Evolutionary conservation across 495 filamentous ascomycete species (phyloP).

Genomic region (Xylaria venustula): DNA sequence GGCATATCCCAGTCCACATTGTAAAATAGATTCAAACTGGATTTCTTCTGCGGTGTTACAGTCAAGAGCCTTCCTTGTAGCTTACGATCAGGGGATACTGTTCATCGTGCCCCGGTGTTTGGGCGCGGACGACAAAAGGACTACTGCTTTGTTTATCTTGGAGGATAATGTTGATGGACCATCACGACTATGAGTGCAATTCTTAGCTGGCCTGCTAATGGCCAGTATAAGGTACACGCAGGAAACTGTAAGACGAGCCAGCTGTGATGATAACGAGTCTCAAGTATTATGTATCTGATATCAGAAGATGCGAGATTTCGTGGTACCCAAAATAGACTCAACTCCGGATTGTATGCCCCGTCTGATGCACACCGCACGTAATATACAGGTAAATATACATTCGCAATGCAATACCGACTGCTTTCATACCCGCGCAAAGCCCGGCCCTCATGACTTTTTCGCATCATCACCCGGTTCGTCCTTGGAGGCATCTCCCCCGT

Average conservation of each 20-base stretch:
- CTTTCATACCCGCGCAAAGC: not conserved
- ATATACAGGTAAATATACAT: conserved; percentile 14
- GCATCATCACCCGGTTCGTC: conserved; percentile 28
- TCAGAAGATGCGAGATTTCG: not conserved
- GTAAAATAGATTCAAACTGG: not conserved
- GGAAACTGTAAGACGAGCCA: not conserved
- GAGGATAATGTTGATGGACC: not conserved
- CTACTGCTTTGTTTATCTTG: not conserved
- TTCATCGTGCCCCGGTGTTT: not conserved
- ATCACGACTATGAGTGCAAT: no score
- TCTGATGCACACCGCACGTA: conserved; percentile 1
- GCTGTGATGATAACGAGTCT: not conserved
- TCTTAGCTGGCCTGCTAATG: not conserved
- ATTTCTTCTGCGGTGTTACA: not conserved
- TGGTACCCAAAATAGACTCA: not conserved
- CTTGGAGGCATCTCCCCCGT: conserved; percentile 20
- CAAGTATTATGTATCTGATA: not conserved
- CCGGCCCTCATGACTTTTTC: conserved; percentile 18
- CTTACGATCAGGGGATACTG: not conserved
- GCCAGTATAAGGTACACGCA: not conserved
- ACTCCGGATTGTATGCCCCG: conserved; percentile 1
- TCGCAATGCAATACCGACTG: conserved; percentile 1
- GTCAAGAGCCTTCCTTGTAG: not conserved
- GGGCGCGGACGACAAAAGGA: not conserved
- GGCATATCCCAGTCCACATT: not conserved